Evolutionary conservation across 805 yeast genomes (phyloP).

Genomic region (Wickerhamomyces silvicola): DNA sequence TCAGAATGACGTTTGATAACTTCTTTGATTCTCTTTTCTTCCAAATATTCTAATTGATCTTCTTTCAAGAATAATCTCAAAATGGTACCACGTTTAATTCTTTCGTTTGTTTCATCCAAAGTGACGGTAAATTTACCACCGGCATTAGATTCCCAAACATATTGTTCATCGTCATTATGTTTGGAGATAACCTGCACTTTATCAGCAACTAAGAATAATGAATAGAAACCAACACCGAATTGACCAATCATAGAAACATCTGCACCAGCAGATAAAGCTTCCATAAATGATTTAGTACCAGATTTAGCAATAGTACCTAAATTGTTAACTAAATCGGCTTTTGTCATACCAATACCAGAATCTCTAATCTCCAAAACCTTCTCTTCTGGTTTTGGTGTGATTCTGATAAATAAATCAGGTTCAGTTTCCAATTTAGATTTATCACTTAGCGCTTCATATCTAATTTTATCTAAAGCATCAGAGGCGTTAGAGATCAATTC

Average conservation of each 20-base stretch:
- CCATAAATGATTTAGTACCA: conserved; percentile 99
- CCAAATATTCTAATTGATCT: conserved; percentile 97
- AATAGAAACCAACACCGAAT: conserved; percentile 99
- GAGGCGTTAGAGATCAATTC: conserved; percentile 98
- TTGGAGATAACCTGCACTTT: conserved; percentile 97
- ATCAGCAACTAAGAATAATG: conserved; percentile 98
- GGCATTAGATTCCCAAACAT: conserved; percentile 99
- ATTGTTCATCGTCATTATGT: conserved; percentile 98
- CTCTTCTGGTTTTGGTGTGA: conserved; percentile 93
- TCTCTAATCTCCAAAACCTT: conserved; percentile 96
- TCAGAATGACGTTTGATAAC: conserved; percentile 99
- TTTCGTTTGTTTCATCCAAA: conserved; percentile 81
- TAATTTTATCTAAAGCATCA: conserved; percentile 97
- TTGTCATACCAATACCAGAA: conserved; percentile 99
- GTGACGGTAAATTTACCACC: conserved; percentile 99
- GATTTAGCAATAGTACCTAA: conserved; percentile 99
- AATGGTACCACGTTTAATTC: conserved; percentile 89
- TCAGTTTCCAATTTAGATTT: conserved; percentile 89
- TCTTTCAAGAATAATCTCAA: conserved; percentile 96
- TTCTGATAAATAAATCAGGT: conserved; percentile 94
- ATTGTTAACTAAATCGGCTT: conserved; percentile 97
- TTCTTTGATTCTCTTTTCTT: conserved; percentile 99
- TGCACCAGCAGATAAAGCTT: conserved; percentile 98
- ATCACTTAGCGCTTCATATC: conserved; percentile 93
- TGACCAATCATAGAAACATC: conserved; percentile 99